phyloP scores from a whole-genome alignment of 2,329 filamentous ascomycete genomes.

The Aureobasidium namibiae region DNA sequence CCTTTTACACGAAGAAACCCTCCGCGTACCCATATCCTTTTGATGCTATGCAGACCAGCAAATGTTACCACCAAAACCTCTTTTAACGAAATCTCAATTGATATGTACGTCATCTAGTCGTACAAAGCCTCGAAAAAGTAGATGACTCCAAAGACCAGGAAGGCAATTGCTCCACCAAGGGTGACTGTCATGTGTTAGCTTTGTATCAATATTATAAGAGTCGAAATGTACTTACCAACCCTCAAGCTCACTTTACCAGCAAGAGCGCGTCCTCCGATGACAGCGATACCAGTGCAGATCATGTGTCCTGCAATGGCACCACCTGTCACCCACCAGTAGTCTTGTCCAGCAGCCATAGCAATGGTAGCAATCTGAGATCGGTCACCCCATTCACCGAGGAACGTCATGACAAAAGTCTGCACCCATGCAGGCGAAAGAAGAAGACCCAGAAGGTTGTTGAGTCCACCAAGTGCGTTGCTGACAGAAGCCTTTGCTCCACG shows the following conservation, averaged over 20 bases:
- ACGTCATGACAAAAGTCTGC: constrained; percentile 98
- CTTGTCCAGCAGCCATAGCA: constrained; percentile 95
- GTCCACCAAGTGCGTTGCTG: constrained; percentile 49
- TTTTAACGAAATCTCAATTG: neutral
- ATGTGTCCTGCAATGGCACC: constrained; percentile 81
- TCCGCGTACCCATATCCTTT: neutral
- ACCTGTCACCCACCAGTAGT: constrained; percentile 97
- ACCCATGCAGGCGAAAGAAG: constrained; percentile 95
- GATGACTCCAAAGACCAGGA: constrained; percentile 84
- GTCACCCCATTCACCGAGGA: constrained; percentile 96
- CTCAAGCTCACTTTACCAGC: constrained; percentile 90
- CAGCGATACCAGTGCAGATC: constrained; percentile 83
- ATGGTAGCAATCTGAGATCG: constrained; percentile 97
- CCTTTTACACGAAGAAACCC: neutral
- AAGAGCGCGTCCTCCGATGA: constrained; percentile 85
- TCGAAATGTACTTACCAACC: constrained; percentile 63
- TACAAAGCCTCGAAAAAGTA: constrained; percentile 63
- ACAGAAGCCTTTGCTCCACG: constrained; percentile 32
- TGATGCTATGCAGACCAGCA: constrained; percentile 9
- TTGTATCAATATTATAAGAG: neutral
- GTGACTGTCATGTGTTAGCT: constrained; percentile 57
- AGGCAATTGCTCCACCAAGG: constrained; percentile 80
- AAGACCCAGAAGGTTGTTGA: constrained; percentile 79
- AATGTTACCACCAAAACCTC: neutral
- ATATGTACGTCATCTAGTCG: constrained; percentile 14